These are phyloP conservation scores for Cadophora luteo-olivacea DNA, from an alignment of 2,329 filamentous ascomycete species.

Conservation along the genomic window DNA sequence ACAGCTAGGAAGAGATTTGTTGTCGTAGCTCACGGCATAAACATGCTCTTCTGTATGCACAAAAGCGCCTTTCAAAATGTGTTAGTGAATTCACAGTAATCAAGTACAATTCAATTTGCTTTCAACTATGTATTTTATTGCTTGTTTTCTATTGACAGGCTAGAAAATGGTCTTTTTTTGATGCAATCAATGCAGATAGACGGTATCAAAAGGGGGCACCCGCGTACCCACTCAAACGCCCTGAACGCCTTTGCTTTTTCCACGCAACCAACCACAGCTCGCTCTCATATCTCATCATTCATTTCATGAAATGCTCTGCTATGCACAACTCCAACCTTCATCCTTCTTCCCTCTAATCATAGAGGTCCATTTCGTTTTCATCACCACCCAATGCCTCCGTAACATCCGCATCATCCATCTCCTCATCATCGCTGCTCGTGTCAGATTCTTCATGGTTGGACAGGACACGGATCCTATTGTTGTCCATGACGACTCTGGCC, in stretches of 20 bases:
- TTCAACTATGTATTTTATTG: not conserved
- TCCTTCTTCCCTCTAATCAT: constrained; percentile 44
- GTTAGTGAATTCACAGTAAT: not conserved
- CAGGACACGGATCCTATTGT: constrained; percentile 80
- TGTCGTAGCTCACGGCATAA: not conserved
- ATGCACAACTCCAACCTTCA: too few species aligned
- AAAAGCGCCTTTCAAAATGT: not conserved
- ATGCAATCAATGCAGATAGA: too few species aligned
- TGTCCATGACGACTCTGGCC: constrained; percentile 78
- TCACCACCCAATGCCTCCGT: constrained; percentile 65
- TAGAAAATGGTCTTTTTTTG: not conserved
- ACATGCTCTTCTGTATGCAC: not conserved
- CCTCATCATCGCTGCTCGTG: constrained; percentile 75
- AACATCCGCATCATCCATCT: constrained; percentile 61
- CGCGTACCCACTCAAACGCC: constrained; percentile 4
- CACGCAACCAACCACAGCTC: not conserved
- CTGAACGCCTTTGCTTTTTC: constrained; percentile 16
- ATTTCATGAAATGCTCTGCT: constrained; percentile 13
- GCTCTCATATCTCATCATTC: constrained; percentile 24
- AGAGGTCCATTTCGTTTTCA: constrained; percentile 66
- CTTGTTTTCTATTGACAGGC: not conserved
- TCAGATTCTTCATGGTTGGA: constrained; percentile 84
- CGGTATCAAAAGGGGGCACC: too few species aligned
- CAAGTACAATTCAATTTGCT: not conserved
- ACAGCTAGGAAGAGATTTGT: not conserved